phyloP scores from a whole-genome alignment of 164 flowering plant genomes.

The Tinospora cordifolia region DNA sequence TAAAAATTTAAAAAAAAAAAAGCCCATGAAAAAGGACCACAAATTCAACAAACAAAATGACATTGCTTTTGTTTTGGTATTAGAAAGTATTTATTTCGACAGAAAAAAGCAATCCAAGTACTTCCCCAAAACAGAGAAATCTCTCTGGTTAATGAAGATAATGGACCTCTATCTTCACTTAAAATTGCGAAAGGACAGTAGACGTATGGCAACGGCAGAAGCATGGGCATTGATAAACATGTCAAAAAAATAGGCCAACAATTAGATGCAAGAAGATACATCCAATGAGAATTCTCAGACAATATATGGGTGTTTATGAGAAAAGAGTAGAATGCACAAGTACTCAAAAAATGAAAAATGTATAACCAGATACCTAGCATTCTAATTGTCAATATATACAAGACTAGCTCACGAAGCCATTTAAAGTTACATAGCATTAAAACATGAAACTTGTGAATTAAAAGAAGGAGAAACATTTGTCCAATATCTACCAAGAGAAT shows the following conservation, averaged over 20 bases:
- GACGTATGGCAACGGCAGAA: too few relatives aligned
- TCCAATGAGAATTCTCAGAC: neutral
- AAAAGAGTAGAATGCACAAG: neutral
- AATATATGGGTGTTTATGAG: neutral
- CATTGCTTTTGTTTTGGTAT: too few relatives aligned
- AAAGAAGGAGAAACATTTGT: neutral
- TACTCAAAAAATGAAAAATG: neutral
- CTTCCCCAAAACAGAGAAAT: too few relatives aligned
- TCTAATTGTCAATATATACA: neutral
- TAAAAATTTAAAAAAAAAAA: too few relatives aligned
- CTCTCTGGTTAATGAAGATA: too few relatives aligned
- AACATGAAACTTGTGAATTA: neutral
- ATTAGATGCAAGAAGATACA: neutral
- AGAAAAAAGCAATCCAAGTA: too few relatives aligned
- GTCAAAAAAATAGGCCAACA: neutral
- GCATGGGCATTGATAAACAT: neutral
- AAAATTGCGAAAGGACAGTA: too few relatives aligned
- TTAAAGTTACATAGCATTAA: neutral
- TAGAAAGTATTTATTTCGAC: too few relatives aligned
- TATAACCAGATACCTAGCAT: neutral
- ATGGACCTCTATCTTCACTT: too few relatives aligned
- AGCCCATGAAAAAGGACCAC: too few relatives aligned
- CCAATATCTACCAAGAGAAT: neutral
- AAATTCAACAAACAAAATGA: too few relatives aligned
- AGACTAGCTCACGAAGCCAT: neutral